Conservation (phyloP, 768 basidiomycete genomes). For the Rhizopogon salebrosus region DNA sequence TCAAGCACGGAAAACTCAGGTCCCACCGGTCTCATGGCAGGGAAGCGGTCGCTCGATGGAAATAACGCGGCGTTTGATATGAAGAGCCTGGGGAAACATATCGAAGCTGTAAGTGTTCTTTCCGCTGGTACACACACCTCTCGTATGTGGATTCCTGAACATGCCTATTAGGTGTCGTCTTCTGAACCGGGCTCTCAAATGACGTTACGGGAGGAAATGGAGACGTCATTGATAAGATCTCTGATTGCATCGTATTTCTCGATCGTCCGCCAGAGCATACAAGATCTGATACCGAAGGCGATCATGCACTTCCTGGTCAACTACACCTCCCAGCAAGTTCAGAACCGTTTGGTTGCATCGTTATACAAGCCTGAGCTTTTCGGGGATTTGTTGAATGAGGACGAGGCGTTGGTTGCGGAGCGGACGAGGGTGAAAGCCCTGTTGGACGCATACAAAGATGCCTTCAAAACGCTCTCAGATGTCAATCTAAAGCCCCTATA, state of each 20-base stretch:
- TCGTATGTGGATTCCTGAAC: background rate
- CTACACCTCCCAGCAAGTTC: constrained; percentile 92
- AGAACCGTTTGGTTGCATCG: constrained; percentile 90
- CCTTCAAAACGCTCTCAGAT: constrained; percentile 83
- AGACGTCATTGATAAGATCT: constrained; percentile 89
- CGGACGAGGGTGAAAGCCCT: constrained; percentile 89
- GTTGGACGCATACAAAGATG: constrained; percentile 93
- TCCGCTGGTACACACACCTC: constrained; percentile 4
- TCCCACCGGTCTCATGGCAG: constrained; percentile 60
- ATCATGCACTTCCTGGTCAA: constrained; percentile 99
- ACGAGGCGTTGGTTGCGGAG: constrained; percentile 92
- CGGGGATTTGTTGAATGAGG: constrained; percentile 86
- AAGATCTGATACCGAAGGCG: constrained; percentile 95
- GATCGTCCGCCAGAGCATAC: constrained; percentile 94
- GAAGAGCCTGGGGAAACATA: constrained; percentile 96
- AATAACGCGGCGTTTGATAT: constrained; percentile 91
- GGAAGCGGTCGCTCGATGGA: constrained; percentile 63
- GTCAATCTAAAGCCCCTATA: constrained; percentile 66
- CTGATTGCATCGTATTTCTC: constrained; percentile 94
- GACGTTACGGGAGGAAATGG: constrained; percentile 90
- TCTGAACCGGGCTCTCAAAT: constrained; percentile 53
- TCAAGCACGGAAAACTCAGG: constrained; percentile 47
- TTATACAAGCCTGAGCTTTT: constrained; percentile 96
- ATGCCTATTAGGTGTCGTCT: constrained; percentile 45
- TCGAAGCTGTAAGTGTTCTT: constrained; percentile 78